Evolutionary conservation across 2,329 filamentous ascomycete genomes (phyloP), one percentile per base, ranked within the genome.

Genomic region (Didymella sp.): DNA sequence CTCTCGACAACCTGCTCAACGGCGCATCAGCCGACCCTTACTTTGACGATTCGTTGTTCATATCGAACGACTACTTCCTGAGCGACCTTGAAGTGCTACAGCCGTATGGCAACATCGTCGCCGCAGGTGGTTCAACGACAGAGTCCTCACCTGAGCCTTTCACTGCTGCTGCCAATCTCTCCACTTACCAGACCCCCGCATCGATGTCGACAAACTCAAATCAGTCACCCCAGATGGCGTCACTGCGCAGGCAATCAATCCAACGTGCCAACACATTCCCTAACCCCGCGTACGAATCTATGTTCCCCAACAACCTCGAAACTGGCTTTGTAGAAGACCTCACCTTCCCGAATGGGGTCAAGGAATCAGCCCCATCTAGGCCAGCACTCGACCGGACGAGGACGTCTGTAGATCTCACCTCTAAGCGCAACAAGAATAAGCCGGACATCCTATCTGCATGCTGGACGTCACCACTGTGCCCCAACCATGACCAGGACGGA

Each of bases 381-480:
- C 50, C 61, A 25, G 56, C 49, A 7, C 25, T 57, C 17, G 70
- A 71, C 12, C 64, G 58, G 33, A 64, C 56, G 28, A 62, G 67
- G 45, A 37, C 58, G 2, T 51, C 64, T 30, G 28, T 48, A 37
- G 52, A 58, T 41, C 59, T 68, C 3, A 68, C 65, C 4, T 71
- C 65, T 7, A 77, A 77, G 63, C 69, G 75, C n/a, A 73, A 58
- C 49, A 76, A 72, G 61, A 69, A 62, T 46, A 72, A 73, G 53
- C 67, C 73, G 27, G 76, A 78, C 49, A 71, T 73, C 24, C 57
- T 77, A 7, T 76, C 76, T 24, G 74, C 75, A 15, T 78, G 76
- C 59, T 78, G 76, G 76, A 77, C 74, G 6, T 77, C 75, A 31
- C 76, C 76, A 12, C 60, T 78, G 4, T 78, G 76, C 52, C 76